phyloP scores from a whole-genome alignment of 2,329 filamentous ascomycete species.

The Aspergillus clavatus region DNA sequence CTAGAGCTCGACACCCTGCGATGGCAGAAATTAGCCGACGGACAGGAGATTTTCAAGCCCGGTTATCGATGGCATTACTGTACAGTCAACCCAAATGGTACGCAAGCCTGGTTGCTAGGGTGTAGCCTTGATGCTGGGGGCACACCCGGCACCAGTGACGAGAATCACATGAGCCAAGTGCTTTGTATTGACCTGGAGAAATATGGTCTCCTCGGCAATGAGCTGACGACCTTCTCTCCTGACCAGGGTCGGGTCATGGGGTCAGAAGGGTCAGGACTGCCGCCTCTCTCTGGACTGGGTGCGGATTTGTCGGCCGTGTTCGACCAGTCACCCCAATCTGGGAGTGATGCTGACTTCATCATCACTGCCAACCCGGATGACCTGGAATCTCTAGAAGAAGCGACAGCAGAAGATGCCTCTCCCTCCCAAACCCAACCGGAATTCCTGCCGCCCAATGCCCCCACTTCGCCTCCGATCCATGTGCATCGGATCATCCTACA shows the following conservation, averaged over 20 bases:
- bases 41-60: slow-evolving; percentile 83
- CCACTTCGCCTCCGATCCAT: slow-evolving; percentile 77
- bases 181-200: slow-evolving; percentile 88
- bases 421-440: slow-evolving; percentile 25
- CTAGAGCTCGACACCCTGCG: slow-evolving; percentile 80
- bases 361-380: slow-evolving; percentile 83
- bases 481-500: slow-evolving; percentile 93
- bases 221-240: slow-evolving; percentile 54
- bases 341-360: slow-evolving; percentile 83
- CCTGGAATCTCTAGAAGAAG: slow-evolving; percentile 49
- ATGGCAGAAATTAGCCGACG: slow-evolving; percentile 94
- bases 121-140: slow-evolving; percentile 71
- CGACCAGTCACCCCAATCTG: slow-evolving; percentile 75
- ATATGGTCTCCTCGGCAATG: slow-evolving; percentile 85
- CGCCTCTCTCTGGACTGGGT: slow-evolving; percentile 63
- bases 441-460: slow-evolving; percentile 33
- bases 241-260: slow-evolving; percentile 45
- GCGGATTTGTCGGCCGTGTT: slow-evolving; percentile 82
- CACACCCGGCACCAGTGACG: slow-evolving; percentile 65
- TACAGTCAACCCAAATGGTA: slow-evolving; percentile 89
- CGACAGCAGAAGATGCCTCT: slow-evolving; percentile 37
- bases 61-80: slow-evolving; percentile 99
- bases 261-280: slow-evolving; percentile 50
- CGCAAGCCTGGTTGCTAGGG: slow-evolving; percentile 94
- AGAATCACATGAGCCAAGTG: slow-evolving; percentile 91